phyloP scores from a whole-genome alignment of 23 red algal species.

The Gracilaria caudata region DNA sequence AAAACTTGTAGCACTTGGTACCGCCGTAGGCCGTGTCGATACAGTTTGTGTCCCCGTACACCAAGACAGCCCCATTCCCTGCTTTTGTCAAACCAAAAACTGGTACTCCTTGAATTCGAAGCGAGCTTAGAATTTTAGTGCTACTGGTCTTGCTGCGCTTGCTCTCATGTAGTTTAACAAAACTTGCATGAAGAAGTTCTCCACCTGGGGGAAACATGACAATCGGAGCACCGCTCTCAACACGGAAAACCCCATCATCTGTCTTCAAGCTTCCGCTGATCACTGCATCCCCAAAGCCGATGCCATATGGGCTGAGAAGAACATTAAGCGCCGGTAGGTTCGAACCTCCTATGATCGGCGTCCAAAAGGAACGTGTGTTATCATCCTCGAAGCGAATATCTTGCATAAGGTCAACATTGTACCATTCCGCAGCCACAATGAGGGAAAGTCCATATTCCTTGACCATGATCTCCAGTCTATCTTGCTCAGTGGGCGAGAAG shows the following conservation, averaged over 20 bases:
- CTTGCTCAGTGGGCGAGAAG: constrained; percentile 59
- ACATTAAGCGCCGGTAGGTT: constrained; percentile 81
- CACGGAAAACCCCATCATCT: constrained; percentile 21
- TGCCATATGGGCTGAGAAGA: constrained; percentile 63
- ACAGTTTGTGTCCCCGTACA: constrained; percentile 89
- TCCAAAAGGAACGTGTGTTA: constrained; percentile 83
- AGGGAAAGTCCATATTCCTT: constrained; percentile 57
- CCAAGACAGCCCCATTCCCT: constrained; percentile 62
- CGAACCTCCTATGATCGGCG: constrained; percentile 66
- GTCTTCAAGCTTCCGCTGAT: constrained; percentile 60
- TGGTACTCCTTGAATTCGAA: constrained; percentile 20
- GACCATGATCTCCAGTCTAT: constrained; percentile 49
- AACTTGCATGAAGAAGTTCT: constrained; percentile 47
- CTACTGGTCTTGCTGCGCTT: constrained; percentile 8
- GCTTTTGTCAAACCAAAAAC: constrained; percentile 57
- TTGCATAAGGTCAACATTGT: constrained; percentile 72
- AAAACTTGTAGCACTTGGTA: constrained; percentile 62
- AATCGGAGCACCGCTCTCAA: constrained; percentile 69
- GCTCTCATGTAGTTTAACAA: constrained; percentile 20
- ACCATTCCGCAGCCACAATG: constrained; percentile 88
- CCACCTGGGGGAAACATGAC: constrained; percentile 68
- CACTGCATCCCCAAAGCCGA: constrained; percentile 80
- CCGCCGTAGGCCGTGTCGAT: constrained; percentile 78
- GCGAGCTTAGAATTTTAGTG: neutral
- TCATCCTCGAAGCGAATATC: constrained; percentile 86